Base-by-base conservation (phyloP, 345 rosid genomes). In the Trapa bicornis region DNA sequence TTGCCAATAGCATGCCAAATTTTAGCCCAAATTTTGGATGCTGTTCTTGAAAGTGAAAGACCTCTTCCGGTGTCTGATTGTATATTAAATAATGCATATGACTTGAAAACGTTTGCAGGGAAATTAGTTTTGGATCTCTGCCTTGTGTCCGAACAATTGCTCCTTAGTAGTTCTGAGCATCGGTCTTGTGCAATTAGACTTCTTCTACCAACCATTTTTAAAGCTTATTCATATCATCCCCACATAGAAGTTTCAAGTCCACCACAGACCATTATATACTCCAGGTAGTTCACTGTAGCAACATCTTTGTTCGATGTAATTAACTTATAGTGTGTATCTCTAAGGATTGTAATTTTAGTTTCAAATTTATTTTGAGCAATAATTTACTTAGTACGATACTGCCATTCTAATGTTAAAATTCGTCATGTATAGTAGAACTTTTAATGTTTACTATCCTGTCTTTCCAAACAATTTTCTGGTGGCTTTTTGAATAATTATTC, bases 131-230 rank as follows among this genome's bases (percentile, higher is more conserved):
- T 82, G 87, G 86, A 84, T 81, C 78, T 93, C 62, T 87, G 96
- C 75, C 79, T 73, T 68, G 65, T 69, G 64, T 81, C 86, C 54
- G 96, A 88, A 75, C 81, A 75, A 42, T 74, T 90, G 76, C 85
- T 90, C 77, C 79, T 80, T 45, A 87, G 75, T 78, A 80, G 84
- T 74, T 75, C 72, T 65, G 94, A 93, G 72, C 88, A 81, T 64
- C 89, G 97, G 70, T 85, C 98, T 0, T 93, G 92, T 75, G 75
- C 88, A 73, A 74, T 86, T 78, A 78, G 84, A 71, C 81, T 85
- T 76, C 81, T 90, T 48, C 85, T 93, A 17, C 97, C 97, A 56
- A 69, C 74, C 67, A 70, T 93, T 73, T 86, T 87, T 71, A 88
- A 84, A 78, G 81, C 84, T 50, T 88, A 90, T 75, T 70, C 69